Evolutionary conservation across 169 alveolate genomes (phyloP).

Genomic region (Plasmodium fragile): DNA sequence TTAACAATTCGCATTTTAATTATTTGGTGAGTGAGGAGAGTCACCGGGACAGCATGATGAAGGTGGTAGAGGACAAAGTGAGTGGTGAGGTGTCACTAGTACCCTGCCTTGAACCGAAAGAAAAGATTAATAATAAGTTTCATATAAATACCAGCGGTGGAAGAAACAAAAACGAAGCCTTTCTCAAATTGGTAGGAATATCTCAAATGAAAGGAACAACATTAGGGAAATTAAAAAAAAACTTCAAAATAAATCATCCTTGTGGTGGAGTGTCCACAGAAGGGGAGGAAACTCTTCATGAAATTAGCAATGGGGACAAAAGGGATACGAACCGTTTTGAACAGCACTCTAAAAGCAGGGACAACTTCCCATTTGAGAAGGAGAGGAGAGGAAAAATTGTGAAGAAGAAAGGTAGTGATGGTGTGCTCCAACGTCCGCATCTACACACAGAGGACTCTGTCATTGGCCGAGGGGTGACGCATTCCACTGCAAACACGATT

Average conservation of each 20-base stretch:
- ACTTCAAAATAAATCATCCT: neutral
- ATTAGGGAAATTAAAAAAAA: neutral
- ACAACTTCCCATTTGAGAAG: neutral
- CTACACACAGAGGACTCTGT: neutral
- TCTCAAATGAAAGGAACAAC: neutral
- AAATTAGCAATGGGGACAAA: neutral
- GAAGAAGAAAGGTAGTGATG: neutral
- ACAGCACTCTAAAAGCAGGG: neutral
- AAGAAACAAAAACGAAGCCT: neutral
- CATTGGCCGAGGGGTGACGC: neutral
- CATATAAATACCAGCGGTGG: neutral
- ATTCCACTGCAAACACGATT: neutral
- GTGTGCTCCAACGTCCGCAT: no score
- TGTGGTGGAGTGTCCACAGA: neutral
- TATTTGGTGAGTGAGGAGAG: neutral
- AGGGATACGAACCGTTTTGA: neutral
- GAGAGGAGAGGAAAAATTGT: neutral
- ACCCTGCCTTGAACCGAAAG: neutral
- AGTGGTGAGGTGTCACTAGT: neutral
- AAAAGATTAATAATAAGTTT: neutral
- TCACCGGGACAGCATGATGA: neutral
- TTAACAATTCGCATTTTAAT: neutral
- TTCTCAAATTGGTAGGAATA: neutral
- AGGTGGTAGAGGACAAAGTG: neutral
- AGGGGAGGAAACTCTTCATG: neutral